Conservation (phyloP, 1,284 basidiomycete genomes). For the Cutaneotrichosporon curvatum region DNA sequence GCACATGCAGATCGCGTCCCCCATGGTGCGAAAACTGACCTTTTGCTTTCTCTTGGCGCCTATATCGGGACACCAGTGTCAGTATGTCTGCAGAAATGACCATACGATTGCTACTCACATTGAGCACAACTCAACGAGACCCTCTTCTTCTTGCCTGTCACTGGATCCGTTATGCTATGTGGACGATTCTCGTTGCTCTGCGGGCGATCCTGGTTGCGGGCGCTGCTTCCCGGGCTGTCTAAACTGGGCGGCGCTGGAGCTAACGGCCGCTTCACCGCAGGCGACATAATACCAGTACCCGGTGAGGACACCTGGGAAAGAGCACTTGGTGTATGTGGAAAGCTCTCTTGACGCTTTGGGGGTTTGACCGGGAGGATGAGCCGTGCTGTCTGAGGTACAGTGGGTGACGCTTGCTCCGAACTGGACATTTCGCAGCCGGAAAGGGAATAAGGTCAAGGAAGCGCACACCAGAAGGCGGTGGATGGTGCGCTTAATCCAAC, state of each 20-base stretch:
- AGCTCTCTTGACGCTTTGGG: conserved; percentile 14
- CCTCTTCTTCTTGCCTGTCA: conserved; percentile 42
- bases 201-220: not conserved
- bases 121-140: conserved; percentile 46
- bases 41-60: conserved; percentile 45
- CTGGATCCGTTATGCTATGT: conserved; percentile 17
- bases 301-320: conserved; percentile 26
- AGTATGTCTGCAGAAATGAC: no score
- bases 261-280: conserved; percentile 8
- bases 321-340: conserved; percentile 21
- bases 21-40: conserved; percentile 17
- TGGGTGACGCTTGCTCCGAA: conserved; percentile 2
- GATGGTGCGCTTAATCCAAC: no score
- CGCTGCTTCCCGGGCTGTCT: not conserved
- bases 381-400: not conserved
- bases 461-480: no score
- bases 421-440: not conserved
- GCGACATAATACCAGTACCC: conserved; percentile 4
- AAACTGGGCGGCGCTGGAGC: conserved; percentile 9
- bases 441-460: no score
- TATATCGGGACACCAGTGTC: conserved; percentile 21
- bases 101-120: no score
- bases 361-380: conserved; percentile 5
- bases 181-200: conserved; percentile 10
- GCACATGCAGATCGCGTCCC: not conserved